Percentiles rank a stretch among this genome's conserved stretches.
Evolutionary conservation across 768 basidiomycete genomes (phyloP).

Genomic region (Rubroboletus satanas): DNA sequence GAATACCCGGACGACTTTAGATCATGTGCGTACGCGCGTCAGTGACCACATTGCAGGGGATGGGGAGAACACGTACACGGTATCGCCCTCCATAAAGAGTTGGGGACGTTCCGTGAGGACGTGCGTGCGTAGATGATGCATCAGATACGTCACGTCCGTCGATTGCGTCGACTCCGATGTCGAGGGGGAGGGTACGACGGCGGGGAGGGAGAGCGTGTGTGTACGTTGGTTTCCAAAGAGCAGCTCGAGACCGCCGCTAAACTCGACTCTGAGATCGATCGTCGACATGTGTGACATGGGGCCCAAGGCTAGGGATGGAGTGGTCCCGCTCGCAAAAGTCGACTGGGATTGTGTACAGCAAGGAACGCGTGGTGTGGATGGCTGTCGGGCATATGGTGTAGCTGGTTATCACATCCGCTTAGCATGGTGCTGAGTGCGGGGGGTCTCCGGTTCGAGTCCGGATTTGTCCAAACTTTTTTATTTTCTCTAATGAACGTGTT

Average conservation of each 20-base stretch:
- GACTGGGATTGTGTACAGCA: background rate
- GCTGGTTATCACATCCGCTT: constrained; percentile 41
- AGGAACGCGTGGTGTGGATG: rapidly evolving
- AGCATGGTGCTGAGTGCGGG: constrained; percentile 35
- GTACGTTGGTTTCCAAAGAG: constrained; percentile 70
- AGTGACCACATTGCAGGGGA: background rate
- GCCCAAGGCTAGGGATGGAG: too few relatives aligned
- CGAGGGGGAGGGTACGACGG: constrained; percentile 25
- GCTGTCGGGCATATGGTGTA: constrained; percentile 35
- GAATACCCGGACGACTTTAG: constrained; percentile 83
- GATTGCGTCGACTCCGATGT: constrained; percentile 28
- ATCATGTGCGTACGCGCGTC: constrained; percentile 28
- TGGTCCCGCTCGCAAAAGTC: too few relatives aligned
- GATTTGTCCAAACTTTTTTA: constrained; percentile 34
- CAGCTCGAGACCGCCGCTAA: constrained; percentile 83
- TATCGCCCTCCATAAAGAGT: constrained; percentile 82
- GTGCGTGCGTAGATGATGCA: constrained; percentile 72
- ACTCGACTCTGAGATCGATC: constrained; percentile 59
- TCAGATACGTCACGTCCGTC: constrained; percentile 69
- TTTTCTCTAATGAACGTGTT: too few relatives aligned
- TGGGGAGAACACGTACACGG: constrained; percentile 56
- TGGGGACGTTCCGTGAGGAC: constrained; percentile 82
- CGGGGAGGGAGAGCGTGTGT: constrained; percentile 55
- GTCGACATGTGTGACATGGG: constrained; percentile 1
- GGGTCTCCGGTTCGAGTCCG: constrained; percentile 40